phyloP scores from a whole-genome alignment of 148 eudicot species.

The Camellia japonica region DNA sequence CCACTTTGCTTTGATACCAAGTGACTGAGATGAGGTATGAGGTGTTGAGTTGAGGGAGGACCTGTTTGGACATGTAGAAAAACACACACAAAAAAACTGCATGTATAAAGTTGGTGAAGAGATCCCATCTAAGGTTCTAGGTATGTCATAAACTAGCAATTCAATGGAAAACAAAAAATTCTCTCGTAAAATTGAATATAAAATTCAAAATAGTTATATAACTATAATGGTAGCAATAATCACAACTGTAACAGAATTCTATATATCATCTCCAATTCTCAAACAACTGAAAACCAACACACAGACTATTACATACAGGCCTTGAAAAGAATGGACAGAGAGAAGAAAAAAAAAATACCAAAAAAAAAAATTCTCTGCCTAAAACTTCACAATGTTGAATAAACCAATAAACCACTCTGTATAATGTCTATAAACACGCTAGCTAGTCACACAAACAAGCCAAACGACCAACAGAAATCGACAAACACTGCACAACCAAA shows the following conservation, averaged over 20 bases:
- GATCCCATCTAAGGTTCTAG: no score
- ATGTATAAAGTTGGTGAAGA: no score
- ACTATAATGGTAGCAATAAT: not conserved
- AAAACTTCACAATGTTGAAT: constrained; percentile 11
- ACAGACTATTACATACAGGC: constrained; percentile 16
- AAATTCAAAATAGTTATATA: not conserved
- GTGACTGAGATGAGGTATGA: no score
- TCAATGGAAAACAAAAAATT: no score
- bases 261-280: not conserved
- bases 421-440: constrained; percentile 6
- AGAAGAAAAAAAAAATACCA: not conserved
- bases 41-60: no score
- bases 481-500: not conserved
- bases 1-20: no score
- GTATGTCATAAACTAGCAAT: no score
- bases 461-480: constrained; percentile 9
- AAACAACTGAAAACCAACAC: constrained; percentile 16
- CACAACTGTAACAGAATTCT: constrained; percentile 13
- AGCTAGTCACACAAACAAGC: constrained; percentile 15
- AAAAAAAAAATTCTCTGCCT: not conserved
- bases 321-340: constrained; percentile 11
- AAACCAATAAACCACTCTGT: constrained; percentile 20
- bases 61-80: no score
- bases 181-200: not conserved
- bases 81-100: no score